phyloP scores from a whole-genome alignment of 2,329 filamentous ascomycete genomes.

The Pezicula carpinea region DNA sequence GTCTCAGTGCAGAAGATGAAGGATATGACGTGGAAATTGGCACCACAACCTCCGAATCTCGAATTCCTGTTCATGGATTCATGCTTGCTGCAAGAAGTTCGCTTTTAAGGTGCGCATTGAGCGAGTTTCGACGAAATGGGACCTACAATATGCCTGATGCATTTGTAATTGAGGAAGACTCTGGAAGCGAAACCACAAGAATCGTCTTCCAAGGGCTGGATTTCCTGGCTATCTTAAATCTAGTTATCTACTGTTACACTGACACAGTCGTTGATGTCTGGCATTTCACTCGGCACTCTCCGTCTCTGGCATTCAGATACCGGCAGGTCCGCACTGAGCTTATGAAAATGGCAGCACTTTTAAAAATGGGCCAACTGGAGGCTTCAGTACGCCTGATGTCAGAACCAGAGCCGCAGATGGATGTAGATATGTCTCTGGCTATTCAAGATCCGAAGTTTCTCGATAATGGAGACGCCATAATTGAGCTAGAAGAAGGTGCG shows the following conservation, averaged over 20 bases:
- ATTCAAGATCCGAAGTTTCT: slow-evolving; percentile 68
- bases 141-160: slow-evolving; percentile 55
- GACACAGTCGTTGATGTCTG: slow-evolving; percentile 80
- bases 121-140: slow-evolving; percentile 50
- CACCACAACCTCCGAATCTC: slow-evolving; percentile 62
- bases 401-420: slow-evolving; percentile 57
- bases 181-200: slow-evolving; percentile 39
- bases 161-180: slow-evolving; percentile 49
- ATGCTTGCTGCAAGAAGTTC: slow-evolving; percentile 71
- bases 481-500: slow-evolving; percentile 69
- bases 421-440: slow-evolving; percentile 66
- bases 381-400: slow-evolving; percentile 72
- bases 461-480: slow-evolving; percentile 70
- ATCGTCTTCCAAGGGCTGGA: slow-evolving; percentile 69
- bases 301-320: slow-evolving; percentile 65
- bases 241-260: slow-evolving; percentile 76
- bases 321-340: slow-evolving; percentile 77
- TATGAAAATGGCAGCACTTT: slow-evolving; percentile 74
- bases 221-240: slow-evolving; percentile 71
- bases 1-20: slow-evolving; percentile 34
- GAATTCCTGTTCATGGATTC: slow-evolving; percentile 79
- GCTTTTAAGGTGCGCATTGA: slow-evolving; percentile 58
- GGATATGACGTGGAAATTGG: slow-evolving; percentile 36
- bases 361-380: slow-evolving; percentile 71
- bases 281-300: slow-evolving; percentile 65